phyloP scores from a whole-genome alignment of 2,329 filamentous ascomycete genomes.

The Corynespora cassiicola region DNA sequence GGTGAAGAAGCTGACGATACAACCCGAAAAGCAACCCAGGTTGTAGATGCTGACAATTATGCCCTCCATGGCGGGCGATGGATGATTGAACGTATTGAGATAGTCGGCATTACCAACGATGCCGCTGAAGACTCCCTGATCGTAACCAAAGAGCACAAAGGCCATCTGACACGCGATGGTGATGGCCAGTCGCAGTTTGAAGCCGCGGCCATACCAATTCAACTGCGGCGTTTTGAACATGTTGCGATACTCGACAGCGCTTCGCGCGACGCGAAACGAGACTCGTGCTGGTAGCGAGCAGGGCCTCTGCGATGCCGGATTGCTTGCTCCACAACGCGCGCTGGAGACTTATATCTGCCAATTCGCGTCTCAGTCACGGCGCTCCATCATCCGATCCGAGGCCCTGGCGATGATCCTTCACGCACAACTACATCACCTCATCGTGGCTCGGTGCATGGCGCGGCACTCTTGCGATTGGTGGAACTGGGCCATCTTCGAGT shows the following conservation, averaged over 20 bases:
- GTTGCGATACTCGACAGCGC: slow-evolving; percentile 5
- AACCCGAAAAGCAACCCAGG: slow-evolving; percentile 46
- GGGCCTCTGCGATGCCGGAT: neutral
- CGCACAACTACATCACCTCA: too few relatives aligned
- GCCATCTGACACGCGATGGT: slow-evolving; percentile 38
- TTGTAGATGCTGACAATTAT: slow-evolving; percentile 54
- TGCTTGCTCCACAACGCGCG: neutral
- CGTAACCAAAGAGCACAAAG: slow-evolving; percentile 43
- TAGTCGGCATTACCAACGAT: slow-evolving; percentile 51
- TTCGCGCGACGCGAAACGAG: neutral
- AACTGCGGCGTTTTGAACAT: slow-evolving; percentile 31
- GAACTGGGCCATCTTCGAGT: too few relatives aligned
- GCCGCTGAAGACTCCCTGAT: slow-evolving; percentile 47
- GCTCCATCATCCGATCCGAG: too few relatives aligned
- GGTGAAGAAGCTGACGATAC: slow-evolving; percentile 45
- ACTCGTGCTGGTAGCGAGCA: neutral
- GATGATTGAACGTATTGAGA: slow-evolving; percentile 48
- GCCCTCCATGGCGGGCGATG: slow-evolving; percentile 45
- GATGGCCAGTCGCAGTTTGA: slow-evolving; percentile 33
- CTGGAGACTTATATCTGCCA: neutral
- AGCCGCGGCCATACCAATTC: slow-evolving; percentile 34
- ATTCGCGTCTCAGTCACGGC: neutral
- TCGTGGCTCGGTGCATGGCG: too few relatives aligned
- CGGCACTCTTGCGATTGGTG: too few relatives aligned
- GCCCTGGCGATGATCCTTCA: too few relatives aligned